Evolutionary conservation across 768 basidiomycete species (phyloP).

Genomic region (Kwoniella dejecticola): DNA sequence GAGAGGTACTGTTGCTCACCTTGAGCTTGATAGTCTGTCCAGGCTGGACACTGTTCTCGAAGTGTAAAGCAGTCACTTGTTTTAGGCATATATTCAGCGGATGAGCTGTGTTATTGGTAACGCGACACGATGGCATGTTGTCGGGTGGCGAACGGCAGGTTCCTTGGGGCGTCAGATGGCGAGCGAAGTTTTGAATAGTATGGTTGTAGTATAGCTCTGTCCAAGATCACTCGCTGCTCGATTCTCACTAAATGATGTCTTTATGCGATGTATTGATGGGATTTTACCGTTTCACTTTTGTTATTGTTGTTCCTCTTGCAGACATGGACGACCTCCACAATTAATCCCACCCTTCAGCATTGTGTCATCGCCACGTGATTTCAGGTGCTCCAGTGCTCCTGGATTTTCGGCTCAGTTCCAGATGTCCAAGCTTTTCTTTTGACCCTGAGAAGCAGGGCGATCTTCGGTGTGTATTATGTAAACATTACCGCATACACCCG

Average conservation of each 20-base stretch:
- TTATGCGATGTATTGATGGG: neutral
- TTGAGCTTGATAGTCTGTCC: slow-evolving; percentile 49
- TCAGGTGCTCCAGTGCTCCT: neutral
- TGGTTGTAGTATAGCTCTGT: no score
- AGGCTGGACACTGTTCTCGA: slow-evolving; percentile 49
- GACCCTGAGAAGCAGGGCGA: neutral
- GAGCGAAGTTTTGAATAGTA: no score
- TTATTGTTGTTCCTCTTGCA: no score
- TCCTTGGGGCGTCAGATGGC: neutral
- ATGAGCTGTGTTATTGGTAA: slow-evolving; percentile 43
- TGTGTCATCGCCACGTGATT: slow-evolving; percentile 7
- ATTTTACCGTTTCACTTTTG: no score
- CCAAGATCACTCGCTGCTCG: no score
- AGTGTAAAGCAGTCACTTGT: slow-evolving; percentile 52
- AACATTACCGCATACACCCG: neutral
- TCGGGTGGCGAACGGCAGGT: neutral
- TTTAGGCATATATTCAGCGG: slow-evolving; percentile 51
- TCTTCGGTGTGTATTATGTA: neutral
- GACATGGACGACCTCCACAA: slow-evolving; percentile 9
- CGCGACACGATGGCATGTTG: slow-evolving; percentile 48
- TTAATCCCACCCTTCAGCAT: neutral
- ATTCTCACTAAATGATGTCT: neutral
- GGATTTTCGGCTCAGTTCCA: neutral
- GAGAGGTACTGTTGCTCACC: slow-evolving; percentile 20
- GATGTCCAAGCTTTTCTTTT: no score